phyloP scores from a whole-genome alignment of 306 rosid species.

The Ormosia emarginata region DNA sequence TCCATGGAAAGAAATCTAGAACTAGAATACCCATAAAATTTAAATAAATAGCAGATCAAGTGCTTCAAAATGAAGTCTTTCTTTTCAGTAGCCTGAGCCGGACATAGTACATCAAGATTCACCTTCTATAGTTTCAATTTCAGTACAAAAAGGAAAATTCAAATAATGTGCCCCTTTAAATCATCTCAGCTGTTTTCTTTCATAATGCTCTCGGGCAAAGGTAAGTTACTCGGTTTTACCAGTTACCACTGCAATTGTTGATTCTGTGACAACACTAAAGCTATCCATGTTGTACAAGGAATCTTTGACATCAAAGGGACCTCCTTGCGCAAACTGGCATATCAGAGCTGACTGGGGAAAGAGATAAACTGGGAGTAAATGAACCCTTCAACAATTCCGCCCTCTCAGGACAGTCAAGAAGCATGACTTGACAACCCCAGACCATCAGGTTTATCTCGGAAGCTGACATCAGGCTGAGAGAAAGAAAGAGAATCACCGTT shows the following conservation, averaged over 20 bases:
- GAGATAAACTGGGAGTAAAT: background rate
- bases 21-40: background rate
- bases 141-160: constrained; percentile 4
- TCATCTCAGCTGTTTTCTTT: constrained; percentile 33
- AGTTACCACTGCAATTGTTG: constrained; percentile 32
- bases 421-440: constrained; percentile 23
- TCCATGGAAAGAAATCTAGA: background rate
- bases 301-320: constrained; percentile 43
- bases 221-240: constrained; percentile 22
- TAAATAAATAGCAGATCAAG: background rate
- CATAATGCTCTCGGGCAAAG: constrained; percentile 22
- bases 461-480: constrained; percentile 20
- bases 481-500: constrained; percentile 25
- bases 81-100: background rate
- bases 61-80: background rate
- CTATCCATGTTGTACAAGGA: constrained; percentile 50
- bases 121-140: constrained; percentile 9
- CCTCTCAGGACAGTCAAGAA: constrained; percentile 18
- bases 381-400: constrained; percentile 15
- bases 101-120: background rate
- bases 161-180: background rate
- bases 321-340: constrained; percentile 23
- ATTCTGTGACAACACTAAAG: constrained; percentile 23
- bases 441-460: constrained; percentile 28
- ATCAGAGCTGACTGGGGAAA: constrained; percentile 25